Conservation (phyloP, 2,329 filamentous ascomycete species). For the Fusarium camptoceras region DNA sequence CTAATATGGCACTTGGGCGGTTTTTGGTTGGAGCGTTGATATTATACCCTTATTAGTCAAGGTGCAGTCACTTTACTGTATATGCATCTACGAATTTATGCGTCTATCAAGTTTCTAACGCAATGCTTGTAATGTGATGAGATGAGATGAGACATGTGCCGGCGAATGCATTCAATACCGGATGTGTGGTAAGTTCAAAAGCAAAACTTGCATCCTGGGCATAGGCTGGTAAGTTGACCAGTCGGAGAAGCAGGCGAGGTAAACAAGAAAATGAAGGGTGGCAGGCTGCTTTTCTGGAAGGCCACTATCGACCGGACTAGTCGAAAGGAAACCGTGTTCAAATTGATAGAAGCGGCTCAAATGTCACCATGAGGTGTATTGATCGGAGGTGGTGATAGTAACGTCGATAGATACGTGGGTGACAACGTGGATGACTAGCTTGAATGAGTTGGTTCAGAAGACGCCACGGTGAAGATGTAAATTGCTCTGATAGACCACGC, state of each 20-base stretch:
- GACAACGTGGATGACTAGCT: constrained; percentile 16
- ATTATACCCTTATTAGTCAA: constrained; percentile 48
- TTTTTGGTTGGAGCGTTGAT: constrained; percentile 46
- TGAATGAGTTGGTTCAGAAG: constrained; percentile 17
- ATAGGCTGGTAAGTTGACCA: constrained; percentile 24
- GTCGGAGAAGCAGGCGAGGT: constrained; percentile 20
- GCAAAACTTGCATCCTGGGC: constrained; percentile 22
- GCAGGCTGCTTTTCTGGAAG: constrained; percentile 9
- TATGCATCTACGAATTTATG: constrained; percentile 46
- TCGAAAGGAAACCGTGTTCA: constrained; percentile 1
- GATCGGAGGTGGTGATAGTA: constrained; percentile 8
- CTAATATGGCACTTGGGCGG: constrained; percentile 38
- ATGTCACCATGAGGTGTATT: neutral
- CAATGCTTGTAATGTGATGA: constrained; percentile 12
- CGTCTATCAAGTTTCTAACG: constrained; percentile 29
- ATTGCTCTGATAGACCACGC: constrained; percentile 23
- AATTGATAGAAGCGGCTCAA: neutral
- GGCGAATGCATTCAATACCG: constrained; percentile 7
- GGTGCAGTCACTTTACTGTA: constrained; percentile 36
- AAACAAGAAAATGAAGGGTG: constrained; percentile 11
- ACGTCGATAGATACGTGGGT: constrained; percentile 12
- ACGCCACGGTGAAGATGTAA: constrained; percentile 30
- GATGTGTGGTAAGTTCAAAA: constrained; percentile 37
- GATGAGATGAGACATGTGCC: constrained; percentile 15
- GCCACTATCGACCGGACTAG: constrained; percentile 6